Conservation (phyloP, 257 asterid genomes). For the Penstemon davidsonii region DNA sequence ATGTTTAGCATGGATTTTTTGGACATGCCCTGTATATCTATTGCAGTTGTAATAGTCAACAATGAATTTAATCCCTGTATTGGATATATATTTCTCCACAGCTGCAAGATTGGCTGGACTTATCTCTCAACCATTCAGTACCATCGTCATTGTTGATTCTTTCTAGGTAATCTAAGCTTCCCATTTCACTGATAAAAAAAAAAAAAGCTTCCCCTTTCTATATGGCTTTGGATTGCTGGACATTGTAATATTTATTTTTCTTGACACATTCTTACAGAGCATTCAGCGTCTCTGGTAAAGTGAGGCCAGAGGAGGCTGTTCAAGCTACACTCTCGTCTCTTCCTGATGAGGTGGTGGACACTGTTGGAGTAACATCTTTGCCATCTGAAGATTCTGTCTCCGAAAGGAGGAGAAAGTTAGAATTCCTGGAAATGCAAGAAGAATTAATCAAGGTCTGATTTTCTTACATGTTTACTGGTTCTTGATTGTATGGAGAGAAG, state of each 20-base stretch:
- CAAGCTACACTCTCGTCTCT: conserved; percentile 90
- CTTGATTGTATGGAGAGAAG: conserved; percentile 25
- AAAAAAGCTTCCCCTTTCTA: conserved; percentile 11
- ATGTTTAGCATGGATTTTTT: conserved; percentile 8
- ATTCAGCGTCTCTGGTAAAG: conserved; percentile 85
- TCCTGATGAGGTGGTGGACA: conserved; percentile 98
- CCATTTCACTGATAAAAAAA: background rate
- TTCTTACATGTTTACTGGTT: conserved; percentile 21
- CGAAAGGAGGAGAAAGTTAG: conserved; percentile 95
- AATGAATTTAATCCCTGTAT: conserved; percentile 12
- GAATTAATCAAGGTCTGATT: conserved; percentile 77
- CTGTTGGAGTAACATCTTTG: conserved; percentile 81
- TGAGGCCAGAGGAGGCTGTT: conserved; percentile 92
- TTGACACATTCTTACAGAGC: conserved; percentile 53
- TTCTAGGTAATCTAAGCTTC: conserved; percentile 60
- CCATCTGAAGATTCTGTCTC: conserved; percentile 94
- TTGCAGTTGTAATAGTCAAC: conserved; percentile 12
- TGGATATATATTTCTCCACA: conserved; percentile 41
- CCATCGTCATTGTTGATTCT: conserved; percentile 91
- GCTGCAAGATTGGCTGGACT: conserved; percentile 96
- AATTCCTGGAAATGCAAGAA: conserved; percentile 95
- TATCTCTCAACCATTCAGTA: conserved; percentile 88
- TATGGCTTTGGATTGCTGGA: conserved; percentile 23
- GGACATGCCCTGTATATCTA: conserved; percentile 8
- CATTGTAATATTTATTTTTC: conserved; percentile 15